Evolutionary conservation across 192 early-diverging fungal species (phyloP), one percentile per base, ranked within the genome.

Genomic region (Entomortierella beljakovae): DNA sequence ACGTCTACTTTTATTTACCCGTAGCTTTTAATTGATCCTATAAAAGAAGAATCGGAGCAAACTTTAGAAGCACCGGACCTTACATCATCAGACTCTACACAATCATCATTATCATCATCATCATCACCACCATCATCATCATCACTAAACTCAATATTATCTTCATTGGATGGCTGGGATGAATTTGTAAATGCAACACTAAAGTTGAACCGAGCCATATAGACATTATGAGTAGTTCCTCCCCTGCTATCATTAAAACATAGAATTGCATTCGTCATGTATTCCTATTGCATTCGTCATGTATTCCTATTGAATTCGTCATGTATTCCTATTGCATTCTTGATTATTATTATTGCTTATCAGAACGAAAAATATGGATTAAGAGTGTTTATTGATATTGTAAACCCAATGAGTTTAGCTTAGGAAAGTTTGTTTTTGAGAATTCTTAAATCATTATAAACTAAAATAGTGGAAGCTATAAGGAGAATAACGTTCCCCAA

Each of bases 391-490:
- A n/a, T n/a, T n/a, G n/a, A n/a, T n/a, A n/a, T n/a, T n/a, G n/a
- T n/a, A n/a, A n/a, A n/a, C n/a, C n/a, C n/a, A n/a, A n/a, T n/a
- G n/a, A n/a, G n/a, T n/a, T 40, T 58, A 16, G 22, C 37, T n/a
- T n/a, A n/a, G 34, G 35, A 34, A 31, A 8, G 20, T 28, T 79
- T 79, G 15, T 58, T 61, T 16, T 79, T 46, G 10, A 79, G 22
- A n/a, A 60, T 69, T 5, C 75, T 43, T n/a, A 79, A 22, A 35
- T 79, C 75, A 16, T 61, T 42, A 13, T 52, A 34, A 5, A 70
- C 75, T 29, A 79, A 61, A 20, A 55, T 54, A 6, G 53, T 25
- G n/a, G 75, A 79, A 0, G 75, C 75, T n/a, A 69, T 46, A 48
- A 79, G 49, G 18, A 79, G 62, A 1, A 40, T 51, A 2, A 65